phyloP scores from a whole-genome alignment of 805 yeast species.

The Ogataea trehaloabstinens region DNA sequence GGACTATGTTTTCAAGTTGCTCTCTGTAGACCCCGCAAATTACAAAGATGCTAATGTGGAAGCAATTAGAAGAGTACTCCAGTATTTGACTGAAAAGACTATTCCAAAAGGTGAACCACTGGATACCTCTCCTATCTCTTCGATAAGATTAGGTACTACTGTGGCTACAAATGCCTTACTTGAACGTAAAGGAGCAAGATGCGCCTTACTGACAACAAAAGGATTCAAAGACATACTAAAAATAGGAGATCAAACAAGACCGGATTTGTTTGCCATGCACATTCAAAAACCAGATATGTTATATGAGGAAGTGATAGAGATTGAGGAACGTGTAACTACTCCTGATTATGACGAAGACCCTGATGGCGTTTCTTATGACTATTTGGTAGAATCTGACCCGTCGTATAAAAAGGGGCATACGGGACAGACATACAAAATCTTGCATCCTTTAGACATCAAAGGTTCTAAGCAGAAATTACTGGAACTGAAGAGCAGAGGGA shows the following conservation, averaged over 20 bases:
- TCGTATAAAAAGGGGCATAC: conserved; percentile 7
- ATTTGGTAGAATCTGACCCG: conserved; percentile 3
- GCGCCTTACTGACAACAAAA: conserved; percentile 22
- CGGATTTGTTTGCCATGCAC: conserved; percentile 14
- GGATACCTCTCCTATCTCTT: conserved; percentile 13
- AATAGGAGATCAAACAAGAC: conserved; percentile 31
- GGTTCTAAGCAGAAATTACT: conserved; percentile 19
- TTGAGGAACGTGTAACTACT: conserved; percentile 17
- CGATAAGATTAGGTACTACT: conserved; percentile 22
- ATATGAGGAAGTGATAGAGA: conserved; percentile 12
- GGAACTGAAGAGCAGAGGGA: conserved; percentile 18
- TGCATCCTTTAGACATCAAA: conserved; percentile 20
- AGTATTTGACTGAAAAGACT: conserved; percentile 4
- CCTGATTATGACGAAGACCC: conserved; percentile 25
- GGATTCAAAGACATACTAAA: conserved; percentile 29
- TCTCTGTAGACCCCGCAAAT: conserved; percentile 85
- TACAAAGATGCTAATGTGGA: conserved; percentile 41
- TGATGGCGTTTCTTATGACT: conserved; percentile 8
- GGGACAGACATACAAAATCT: conserved; percentile 16
- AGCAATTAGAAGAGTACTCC: conserved; percentile 19
- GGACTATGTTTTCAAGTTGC: conserved; percentile 68
- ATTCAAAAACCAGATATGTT: conserved; percentile 12
- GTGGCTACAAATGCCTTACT: conserved; percentile 20
- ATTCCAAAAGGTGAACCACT: conserved; percentile 12
- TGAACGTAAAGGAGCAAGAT: conserved; percentile 16